Conservation (phyloP, 441 rosid species). For the Gossypium gossypioides region DNA sequence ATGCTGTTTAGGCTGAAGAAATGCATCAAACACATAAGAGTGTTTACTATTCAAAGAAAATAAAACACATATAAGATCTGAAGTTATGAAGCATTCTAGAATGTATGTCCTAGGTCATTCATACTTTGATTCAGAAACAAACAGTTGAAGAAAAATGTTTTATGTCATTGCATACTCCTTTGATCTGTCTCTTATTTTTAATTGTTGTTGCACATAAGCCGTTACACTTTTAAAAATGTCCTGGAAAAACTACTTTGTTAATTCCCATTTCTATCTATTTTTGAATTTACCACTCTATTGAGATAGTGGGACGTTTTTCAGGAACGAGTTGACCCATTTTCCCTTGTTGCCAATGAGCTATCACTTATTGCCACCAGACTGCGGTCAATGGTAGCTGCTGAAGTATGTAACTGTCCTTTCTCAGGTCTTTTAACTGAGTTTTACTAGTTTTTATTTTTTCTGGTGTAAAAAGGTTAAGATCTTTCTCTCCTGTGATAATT, state of each 20-base stretch:
- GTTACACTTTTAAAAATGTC: neutral
- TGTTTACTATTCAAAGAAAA: neutral
- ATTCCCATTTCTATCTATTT: neutral
- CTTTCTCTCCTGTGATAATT: conserved; percentile 8
- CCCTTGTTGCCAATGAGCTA: conserved; percentile 90
- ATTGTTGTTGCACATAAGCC: neutral
- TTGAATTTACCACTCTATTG: conserved; percentile 13
- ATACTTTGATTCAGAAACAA: neutral
- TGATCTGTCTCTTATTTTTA: neutral
- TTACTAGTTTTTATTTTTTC: neutral
- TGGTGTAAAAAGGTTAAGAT: neutral
- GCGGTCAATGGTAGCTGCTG: conserved; percentile 76
- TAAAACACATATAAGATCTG: neutral
- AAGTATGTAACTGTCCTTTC: conserved; percentile 35
- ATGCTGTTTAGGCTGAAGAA: neutral
- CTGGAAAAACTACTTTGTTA: neutral
- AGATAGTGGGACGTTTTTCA: conserved; percentile 31
- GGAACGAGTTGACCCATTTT: conserved; percentile 87
- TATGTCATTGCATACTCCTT: neutral
- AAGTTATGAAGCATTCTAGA: conserved; percentile 1
- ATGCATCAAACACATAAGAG: neutral
- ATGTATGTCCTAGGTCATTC: neutral
- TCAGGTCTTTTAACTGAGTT: neutral
- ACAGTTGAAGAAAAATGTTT: neutral
- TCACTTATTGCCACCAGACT: conserved; percentile 61